Percentiles rank a stretch among this genome's conserved stretches.
These are phyloP conservation scores for Castanea mollissima DNA, from an alignment of 306 rosid species.

Conservation along the genomic window DNA sequence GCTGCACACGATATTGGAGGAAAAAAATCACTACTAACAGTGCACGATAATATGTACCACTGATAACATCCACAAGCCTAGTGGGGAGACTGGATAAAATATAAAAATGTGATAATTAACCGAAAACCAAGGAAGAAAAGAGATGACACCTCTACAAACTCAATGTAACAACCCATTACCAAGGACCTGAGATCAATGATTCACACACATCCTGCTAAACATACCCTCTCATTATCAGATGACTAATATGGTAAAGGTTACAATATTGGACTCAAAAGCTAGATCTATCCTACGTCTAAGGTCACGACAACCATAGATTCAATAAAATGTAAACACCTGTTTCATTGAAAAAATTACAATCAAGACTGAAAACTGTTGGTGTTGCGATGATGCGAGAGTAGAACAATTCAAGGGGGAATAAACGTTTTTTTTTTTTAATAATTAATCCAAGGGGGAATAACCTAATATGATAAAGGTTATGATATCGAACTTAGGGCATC, in stretches of 20 bases:
- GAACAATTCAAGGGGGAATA: no score
- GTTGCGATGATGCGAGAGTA: neutral
- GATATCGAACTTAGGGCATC: no score
- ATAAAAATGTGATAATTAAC: no score
- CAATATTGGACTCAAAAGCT: neutral
- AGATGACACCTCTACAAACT: no score
- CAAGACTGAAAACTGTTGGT: neutral
- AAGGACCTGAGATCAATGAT: neutral
- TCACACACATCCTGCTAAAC: neutral
- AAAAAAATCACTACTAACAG: neutral
- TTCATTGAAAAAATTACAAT: neutral
- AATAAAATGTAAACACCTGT: neutral
- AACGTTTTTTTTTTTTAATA: no score
- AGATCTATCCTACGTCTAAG: neutral
- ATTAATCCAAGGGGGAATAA: no score
- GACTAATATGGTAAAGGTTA: neutral
- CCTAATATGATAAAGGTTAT: no score
- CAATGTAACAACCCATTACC: neutral
- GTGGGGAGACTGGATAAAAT: neutral
- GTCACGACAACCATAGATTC: neutral
- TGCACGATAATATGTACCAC: neutral
- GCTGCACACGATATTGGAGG: conserved; percentile 43
- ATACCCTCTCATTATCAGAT: neutral
- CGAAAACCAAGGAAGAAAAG: no score
- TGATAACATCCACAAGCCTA: neutral